phyloP scores from a whole-genome alignment of 805 yeast species.

The Yamadazyma paraphyllophila region DNA sequence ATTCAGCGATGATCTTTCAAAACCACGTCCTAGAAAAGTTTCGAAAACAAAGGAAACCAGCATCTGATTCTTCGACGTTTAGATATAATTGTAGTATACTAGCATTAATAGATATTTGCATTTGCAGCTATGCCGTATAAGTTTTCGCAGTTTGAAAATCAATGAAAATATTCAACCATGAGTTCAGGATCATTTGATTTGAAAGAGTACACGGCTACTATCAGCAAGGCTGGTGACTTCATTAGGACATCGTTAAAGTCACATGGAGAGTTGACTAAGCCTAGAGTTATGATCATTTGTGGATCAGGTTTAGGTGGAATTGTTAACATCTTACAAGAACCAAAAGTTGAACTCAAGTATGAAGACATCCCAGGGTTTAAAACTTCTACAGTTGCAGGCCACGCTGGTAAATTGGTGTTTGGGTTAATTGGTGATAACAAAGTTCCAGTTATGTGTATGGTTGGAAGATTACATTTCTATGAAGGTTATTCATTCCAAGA shows the following conservation, averaged over 20 bases:
- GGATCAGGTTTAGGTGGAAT: constrained; percentile 95
- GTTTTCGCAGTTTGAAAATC: too few relatives aligned
- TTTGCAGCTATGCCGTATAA: not conserved
- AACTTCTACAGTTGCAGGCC: constrained; percentile 85
- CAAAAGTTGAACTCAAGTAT: constrained; percentile 57
- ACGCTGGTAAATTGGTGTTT: constrained; percentile 76
- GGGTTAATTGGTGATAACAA: constrained; percentile 68
- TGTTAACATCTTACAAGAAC: constrained; percentile 49
- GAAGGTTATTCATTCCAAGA: constrained; percentile 86
- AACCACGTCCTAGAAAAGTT: not conserved
- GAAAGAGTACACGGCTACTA: constrained; percentile 8
- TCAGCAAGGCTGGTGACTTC: constrained; percentile 9
- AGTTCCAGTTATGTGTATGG: constrained; percentile 88
- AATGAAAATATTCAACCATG: constrained; percentile 2
- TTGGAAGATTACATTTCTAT: constrained; percentile 87
- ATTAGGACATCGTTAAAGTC: not conserved
- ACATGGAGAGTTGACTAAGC: constrained; percentile 25
- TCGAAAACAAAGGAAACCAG: not conserved
- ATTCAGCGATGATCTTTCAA: constrained; percentile 7
- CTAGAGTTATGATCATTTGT: constrained; percentile 77
- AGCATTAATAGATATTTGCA: constrained; percentile 7
- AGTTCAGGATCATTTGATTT: constrained; percentile 9
- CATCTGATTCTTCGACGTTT: not conserved
- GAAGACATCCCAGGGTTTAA: constrained; percentile 75
- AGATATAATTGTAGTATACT: not conserved